Base-by-base conservation (phyloP, 2,329 filamentous ascomycete species). In the Chaetomiaceae sp. region DNA sequence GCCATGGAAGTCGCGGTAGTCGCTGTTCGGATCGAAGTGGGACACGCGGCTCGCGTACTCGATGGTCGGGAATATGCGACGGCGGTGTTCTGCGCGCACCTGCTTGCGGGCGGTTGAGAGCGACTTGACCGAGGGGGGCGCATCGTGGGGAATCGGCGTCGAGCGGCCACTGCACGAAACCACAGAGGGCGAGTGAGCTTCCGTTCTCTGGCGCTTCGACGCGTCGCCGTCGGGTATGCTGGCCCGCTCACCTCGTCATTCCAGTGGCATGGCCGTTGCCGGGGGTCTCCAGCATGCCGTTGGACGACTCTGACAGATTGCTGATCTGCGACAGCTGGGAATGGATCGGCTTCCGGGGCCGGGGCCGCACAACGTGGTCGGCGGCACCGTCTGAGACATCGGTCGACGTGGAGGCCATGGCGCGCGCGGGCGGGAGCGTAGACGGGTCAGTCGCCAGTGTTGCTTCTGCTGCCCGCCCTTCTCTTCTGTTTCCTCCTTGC, bases 1-100 rank as follows among this genome's bases (percentile, higher is more conserved):
- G 62, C 93, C 93, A 58, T 88, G 82, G 65, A 98, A 98, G 67
- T 98, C 89, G 60, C 83, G 83, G 65, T 97, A 90, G 60, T 95
- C 89, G 66, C 87, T 95, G 40, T 80, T 77, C 0, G 90, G 89
- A 62, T 98, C 93, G 63, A 98, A 95, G 68, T 98, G 91, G 15
- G 91, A 97, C 18, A 97, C 84, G 47, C 93, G 85, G 50, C 86
- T 84, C 33, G 87, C 79, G 69, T 91, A 98, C 60, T 95, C 87
- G 62, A 95, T 89, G 18, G 87, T 93, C 18, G 94, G 91, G 64
- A 97, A 98, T 56, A 96, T 74, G 56, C 90, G 84, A 47, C 84
- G 84, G 55, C 85, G 83, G 58, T 88, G 85, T 64, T 89, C 80
- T 49, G 85, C 86, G 61, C 89, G 84, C 41, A 84, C 81, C 59